Base-by-base conservation (phyloP, 768 basidiomycete genomes). In the Baorangia bicolor region DNA sequence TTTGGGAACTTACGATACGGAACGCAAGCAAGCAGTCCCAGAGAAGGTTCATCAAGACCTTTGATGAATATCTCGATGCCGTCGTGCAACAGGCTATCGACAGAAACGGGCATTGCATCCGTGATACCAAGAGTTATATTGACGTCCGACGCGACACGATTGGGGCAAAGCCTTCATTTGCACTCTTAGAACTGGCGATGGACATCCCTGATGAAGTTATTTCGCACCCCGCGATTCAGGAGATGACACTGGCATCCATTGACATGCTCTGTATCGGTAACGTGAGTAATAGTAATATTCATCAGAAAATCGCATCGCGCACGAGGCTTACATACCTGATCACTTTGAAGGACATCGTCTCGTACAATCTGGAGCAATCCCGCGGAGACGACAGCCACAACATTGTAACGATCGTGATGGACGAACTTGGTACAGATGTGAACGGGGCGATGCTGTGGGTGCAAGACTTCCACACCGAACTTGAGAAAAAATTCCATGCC, bases 341-440 rank as follows among this genome's bases (percentile, higher is more conserved):
- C 3, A 14, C 13, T 44, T 27, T 12, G 25, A 38, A 69, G 71
- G 69, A 72, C 27, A 63, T 72, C 20, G 51, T 54, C 28, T 72
- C 70, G 14, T 72, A 72, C 44, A 73, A 73, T 39, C 8, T 70
- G 4, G 71, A 72, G 55, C 74, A 75, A 58, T 63, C 71, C 8
- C 59, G 55, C 18, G 57, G 61, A 13, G 65, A 67, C 31, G 56
- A 58, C 43, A 30, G 37, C 11, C 66, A 79, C 64, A 79, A 79
- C 56, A 70, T 83, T 14, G 68, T 85, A 21, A 78, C 76, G 0
- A 72, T 80, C 16, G 77, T 81, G 40, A 82, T 81, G 81, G 70
- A 78, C 42, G 73, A 80, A 31, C 39, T 56, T 14, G 35, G 47
- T 4, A 56, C 61, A 3, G 61, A 63, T 11, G 41, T 40, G 16